phyloP scores from a whole-genome alignment of 1,284 basidiomycete genomes.

The Wolfiporia cocos region DNA sequence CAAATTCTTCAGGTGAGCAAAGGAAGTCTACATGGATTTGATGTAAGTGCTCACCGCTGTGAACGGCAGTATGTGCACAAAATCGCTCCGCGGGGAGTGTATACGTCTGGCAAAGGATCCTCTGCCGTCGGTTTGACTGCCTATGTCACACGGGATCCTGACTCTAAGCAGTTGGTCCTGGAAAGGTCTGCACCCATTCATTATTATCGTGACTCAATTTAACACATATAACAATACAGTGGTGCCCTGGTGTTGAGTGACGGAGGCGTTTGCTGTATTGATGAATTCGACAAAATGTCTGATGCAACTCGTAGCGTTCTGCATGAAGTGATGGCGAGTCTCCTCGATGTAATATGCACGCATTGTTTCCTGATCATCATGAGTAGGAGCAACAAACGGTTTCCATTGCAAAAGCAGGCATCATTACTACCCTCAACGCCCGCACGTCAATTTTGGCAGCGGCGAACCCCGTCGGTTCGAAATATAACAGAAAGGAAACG shows the following conservation, averaged over 20 bases:
- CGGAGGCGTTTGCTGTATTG: constrained; percentile 98
- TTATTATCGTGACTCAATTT: background rate
- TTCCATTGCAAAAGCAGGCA: constrained; percentile 99
- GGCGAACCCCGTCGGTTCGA: constrained; percentile 94
- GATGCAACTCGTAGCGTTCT: constrained; percentile 94
- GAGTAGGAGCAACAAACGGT: constrained; percentile 99
- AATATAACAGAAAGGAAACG: constrained; percentile 87
- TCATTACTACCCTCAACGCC: constrained; percentile 97
- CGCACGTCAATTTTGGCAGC: constrained; percentile 96
- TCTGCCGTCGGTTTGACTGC: constrained; percentile 98
- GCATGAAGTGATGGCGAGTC: constrained; percentile 95
- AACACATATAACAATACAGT: constrained; percentile 34
- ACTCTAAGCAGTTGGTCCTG: constrained; percentile 95
- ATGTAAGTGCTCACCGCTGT: too few relatives aligned
- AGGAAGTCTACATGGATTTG: background rate
- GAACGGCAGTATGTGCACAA: constrained; percentile 98
- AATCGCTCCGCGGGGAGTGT: constrained; percentile 96
- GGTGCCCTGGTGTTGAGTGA: constrained; percentile 96
- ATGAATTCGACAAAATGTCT: constrained; percentile 99
- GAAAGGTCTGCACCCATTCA: constrained; percentile 62
- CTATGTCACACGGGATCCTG: constrained; percentile 96
- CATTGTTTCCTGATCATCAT: background rate
- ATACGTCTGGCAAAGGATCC: constrained; percentile 95
- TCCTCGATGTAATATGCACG: background rate
- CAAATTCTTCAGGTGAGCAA: constrained; percentile 81